Percentiles rank a stretch among this genome's conserved stretches.
These are phyloP conservation scores for Hypsizygus ulmarius DNA, from an alignment of 1,284 basidiomycete genomes.

Conservation along the genomic window DNA sequence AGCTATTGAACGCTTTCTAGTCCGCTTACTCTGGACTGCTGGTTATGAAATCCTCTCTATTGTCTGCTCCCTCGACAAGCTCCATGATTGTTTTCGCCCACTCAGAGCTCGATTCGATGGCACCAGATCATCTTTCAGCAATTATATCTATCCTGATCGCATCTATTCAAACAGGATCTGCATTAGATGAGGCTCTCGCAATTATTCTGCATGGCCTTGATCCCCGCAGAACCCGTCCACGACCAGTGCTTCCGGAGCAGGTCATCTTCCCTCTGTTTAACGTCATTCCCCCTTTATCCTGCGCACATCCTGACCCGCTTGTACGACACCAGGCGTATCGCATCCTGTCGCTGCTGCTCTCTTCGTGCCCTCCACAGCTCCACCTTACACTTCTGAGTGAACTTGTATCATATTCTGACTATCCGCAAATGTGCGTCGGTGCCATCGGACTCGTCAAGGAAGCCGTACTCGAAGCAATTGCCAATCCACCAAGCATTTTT, in stretches of 20 bases:
- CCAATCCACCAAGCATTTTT: constrained; percentile 39
- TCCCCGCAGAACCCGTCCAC: constrained; percentile 18
- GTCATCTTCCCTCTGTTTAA: constrained; percentile 45
- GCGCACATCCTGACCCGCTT: constrained; percentile 55
- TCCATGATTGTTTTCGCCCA: constrained; percentile 51
- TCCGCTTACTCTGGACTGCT: constrained; percentile 26
- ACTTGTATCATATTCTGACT: constrained; percentile 44
- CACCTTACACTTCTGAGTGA: constrained; percentile 54
- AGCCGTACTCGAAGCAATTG: constrained; percentile 52
- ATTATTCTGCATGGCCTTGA: constrained; percentile 48
- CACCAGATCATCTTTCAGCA: constrained; percentile 29
- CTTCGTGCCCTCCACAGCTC: constrained; percentile 42
- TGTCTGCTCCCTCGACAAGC: constrained; percentile 29
- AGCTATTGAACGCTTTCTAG: constrained; percentile 15
- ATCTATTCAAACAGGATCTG: constrained; percentile 49
- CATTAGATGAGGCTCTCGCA: constrained; percentile 56
- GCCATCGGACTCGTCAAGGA: constrained; percentile 68
- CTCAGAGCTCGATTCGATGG: constrained; percentile 21
- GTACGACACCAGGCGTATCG: constrained; percentile 60
- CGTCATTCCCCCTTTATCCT: constrained; percentile 53
- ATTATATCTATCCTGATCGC: constrained; percentile 46
- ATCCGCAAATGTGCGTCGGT: constrained; percentile 64
- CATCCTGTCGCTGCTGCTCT: constrained; percentile 50
- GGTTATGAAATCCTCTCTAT: constrained; percentile 10
- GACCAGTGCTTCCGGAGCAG: constrained; percentile 39